These are phyloP conservation scores for Hymenoscyphus albidus DNA, from an alignment of 2,329 filamentous ascomycete genomes.

Conservation along the genomic window DNA sequence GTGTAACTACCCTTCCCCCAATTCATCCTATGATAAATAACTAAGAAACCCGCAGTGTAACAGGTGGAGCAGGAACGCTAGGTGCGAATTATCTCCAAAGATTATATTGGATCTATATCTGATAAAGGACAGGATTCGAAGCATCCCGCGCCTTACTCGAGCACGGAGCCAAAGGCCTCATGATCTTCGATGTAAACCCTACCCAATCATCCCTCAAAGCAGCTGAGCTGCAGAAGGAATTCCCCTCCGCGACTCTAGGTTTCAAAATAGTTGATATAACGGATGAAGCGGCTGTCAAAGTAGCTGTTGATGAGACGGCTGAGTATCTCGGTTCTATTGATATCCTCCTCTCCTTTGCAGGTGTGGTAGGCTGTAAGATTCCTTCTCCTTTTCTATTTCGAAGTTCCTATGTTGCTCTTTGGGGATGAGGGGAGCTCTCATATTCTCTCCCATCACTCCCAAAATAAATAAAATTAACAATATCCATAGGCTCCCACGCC, in stretches of 20 bases:
- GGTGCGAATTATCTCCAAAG: slow-evolving; percentile 28
- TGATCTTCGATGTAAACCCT: slow-evolving; percentile 54
- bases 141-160: slow-evolving; percentile 62
- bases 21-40: background rate
- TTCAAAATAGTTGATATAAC: slow-evolving; percentile 57
- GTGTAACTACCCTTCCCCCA: background rate
- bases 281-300: slow-evolving; percentile 44
- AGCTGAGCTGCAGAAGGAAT: slow-evolving; percentile 46
- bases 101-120: background rate
- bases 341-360: slow-evolving; percentile 56
- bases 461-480: too few relatives aligned
- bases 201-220: slow-evolving; percentile 43
- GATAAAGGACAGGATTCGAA: slow-evolving; percentile 39
- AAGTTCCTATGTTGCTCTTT: too few relatives aligned
- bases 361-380: slow-evolving; percentile 55
- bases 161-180: slow-evolving; percentile 57
- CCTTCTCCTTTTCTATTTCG: too few relatives aligned
- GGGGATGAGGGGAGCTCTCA: too few relatives aligned
- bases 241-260: slow-evolving; percentile 50
- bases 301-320: slow-evolving; percentile 41
- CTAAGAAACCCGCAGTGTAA: slow-evolving; percentile 38
- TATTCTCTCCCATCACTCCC: too few relatives aligned
- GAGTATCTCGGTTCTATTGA: slow-evolving; percentile 48
- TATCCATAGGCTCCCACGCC: slow-evolving; percentile 42
- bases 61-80: slow-evolving; percentile 63